These are phyloP conservation scores for Coniochaeta ligniaria DNA, from an alignment of 2,329 filamentous ascomycete genomes.

Conservation along the genomic window DNA sequence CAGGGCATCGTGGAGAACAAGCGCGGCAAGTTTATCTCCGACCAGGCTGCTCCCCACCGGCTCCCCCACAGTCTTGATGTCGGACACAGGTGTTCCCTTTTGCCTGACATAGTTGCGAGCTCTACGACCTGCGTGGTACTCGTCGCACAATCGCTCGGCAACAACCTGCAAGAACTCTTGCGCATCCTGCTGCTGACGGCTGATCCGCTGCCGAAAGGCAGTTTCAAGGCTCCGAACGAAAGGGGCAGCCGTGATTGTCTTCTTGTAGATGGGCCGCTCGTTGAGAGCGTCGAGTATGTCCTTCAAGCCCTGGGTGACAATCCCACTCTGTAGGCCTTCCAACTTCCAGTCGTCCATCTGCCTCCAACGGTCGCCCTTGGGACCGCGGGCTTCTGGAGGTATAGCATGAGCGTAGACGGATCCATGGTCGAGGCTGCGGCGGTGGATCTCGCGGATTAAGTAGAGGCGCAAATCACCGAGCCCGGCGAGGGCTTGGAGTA, in stretches of 20 bases:
- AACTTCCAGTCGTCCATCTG: slow-evolving; percentile 52
- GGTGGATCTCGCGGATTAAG: slow-evolving; percentile 84
- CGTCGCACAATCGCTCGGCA: slow-evolving; percentile 84
- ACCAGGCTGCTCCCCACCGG: background rate
- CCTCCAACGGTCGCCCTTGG: slow-evolving; percentile 5
- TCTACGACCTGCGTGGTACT: slow-evolving; percentile 79
- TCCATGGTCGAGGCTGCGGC: slow-evolving; percentile 70
- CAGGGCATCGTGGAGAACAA: slow-evolving; percentile 2
- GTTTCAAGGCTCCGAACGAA: slow-evolving; percentile 80
- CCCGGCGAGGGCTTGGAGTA: slow-evolving; percentile 87
- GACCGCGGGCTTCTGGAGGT: slow-evolving; percentile 23
- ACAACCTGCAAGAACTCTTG: slow-evolving; percentile 96
- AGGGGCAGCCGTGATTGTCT: slow-evolving; percentile 80
- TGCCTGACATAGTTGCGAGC: slow-evolving; percentile 54
- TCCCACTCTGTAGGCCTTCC: slow-evolving; percentile 66
- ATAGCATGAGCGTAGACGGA: slow-evolving; percentile 65
- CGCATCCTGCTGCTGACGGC: slow-evolving; percentile 91
- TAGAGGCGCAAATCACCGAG: slow-evolving; percentile 84
- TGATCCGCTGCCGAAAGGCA: slow-evolving; percentile 86
- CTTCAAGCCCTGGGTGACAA: slow-evolving; percentile 83
- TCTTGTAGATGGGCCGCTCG: slow-evolving; percentile 86
- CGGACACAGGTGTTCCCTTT: slow-evolving; percentile 15
- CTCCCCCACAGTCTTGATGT: background rate
- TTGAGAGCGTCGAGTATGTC: slow-evolving; percentile 89
- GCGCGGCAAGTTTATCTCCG: background rate